Conservation (phyloP, 768 basidiomycete genomes). For the Lactifluus hygrophoroides region DNA sequence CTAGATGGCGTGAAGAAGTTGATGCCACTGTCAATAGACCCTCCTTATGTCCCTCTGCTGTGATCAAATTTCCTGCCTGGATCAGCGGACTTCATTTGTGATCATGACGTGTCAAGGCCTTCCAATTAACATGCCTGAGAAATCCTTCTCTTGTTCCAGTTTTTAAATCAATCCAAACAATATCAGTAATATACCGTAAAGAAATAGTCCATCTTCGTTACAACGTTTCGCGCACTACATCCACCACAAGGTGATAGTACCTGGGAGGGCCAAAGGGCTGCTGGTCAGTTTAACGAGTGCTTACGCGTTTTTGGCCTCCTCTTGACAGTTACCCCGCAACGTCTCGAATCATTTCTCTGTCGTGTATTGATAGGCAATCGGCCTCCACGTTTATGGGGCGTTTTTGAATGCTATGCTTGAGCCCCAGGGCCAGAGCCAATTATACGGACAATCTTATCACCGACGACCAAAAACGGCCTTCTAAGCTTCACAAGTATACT, state of each 20-base stretch:
- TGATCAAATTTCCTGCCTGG: not conserved
- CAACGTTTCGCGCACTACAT: not conserved
- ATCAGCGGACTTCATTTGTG: too few species aligned
- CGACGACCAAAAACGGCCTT: too few species aligned
- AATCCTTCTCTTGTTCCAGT: too few species aligned
- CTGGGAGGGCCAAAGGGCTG: not conserved
- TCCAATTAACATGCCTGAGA: too few species aligned
- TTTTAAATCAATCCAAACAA: not conserved
- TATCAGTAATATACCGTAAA: not conserved
- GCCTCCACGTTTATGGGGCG: not conserved
- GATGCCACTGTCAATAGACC: conserved; percentile 41
- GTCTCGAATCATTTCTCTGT: not conserved
- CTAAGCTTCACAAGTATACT: conserved; percentile 30
- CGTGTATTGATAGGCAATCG: not conserved
- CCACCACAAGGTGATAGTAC: not conserved
- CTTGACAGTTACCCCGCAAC: not conserved
- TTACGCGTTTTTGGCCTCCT: not conserved
- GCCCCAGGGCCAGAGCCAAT: too few species aligned
- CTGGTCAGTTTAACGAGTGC: not conserved
- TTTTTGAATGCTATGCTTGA: not conserved
- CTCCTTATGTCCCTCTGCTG: not conserved
- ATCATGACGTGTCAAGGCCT: too few species aligned
- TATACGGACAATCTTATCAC: too few species aligned
- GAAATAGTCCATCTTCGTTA: too few species aligned
- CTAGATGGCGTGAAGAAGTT: conserved; percentile 35